A percentile compares a stretch with the other conserved stretches of the same genome.
Evolutionary conservation across 176 grass and related monocot species (phyloP).

Genomic region (Oryza rufipogon): DNA sequence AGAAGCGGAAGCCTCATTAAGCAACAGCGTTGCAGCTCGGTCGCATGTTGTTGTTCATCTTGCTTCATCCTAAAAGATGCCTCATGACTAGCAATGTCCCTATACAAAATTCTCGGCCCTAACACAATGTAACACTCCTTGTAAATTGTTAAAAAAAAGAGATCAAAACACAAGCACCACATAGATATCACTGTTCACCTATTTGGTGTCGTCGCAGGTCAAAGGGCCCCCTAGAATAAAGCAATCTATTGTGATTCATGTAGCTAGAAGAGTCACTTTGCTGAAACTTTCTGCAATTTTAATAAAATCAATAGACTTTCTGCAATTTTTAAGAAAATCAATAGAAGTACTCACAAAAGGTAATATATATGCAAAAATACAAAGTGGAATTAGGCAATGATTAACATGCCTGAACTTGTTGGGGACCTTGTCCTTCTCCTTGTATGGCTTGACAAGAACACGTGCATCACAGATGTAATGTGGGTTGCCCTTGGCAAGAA

Average conservation of each 20-base stretch:
- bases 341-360: no score
- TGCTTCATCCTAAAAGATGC: conserved; percentile 68
- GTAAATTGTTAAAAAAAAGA: neutral
- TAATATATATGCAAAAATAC: neutral
- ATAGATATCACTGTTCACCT: conserved; percentile 41
- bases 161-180: neutral
- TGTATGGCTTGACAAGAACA: conserved; percentile 95
- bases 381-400: neutral
- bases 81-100: conserved; percentile 52
- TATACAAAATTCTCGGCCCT: conserved; percentile 65
- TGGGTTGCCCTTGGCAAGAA: conserved; percentile 76
- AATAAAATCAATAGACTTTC: conserved; percentile 9
- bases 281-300: conserved; percentile 41
- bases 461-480: conserved; percentile 84
- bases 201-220: conserved; percentile 65
- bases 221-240: conserved; percentile 64
- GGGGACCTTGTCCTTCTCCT: conserved; percentile 90
- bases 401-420: conserved; percentile 67
- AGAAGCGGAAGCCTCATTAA: conserved; percentile 71
- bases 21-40: conserved; percentile 59
- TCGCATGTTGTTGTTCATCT: conserved; percentile 67
- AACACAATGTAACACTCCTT: neutral
- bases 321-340: conserved; percentile 10
- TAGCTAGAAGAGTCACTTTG: conserved; percentile 55
- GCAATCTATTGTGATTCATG: conserved; percentile 62